Evolutionary conservation across 768 basidiomycete genomes (phyloP).

Genomic region (Tephrocybe rancida): DNA sequence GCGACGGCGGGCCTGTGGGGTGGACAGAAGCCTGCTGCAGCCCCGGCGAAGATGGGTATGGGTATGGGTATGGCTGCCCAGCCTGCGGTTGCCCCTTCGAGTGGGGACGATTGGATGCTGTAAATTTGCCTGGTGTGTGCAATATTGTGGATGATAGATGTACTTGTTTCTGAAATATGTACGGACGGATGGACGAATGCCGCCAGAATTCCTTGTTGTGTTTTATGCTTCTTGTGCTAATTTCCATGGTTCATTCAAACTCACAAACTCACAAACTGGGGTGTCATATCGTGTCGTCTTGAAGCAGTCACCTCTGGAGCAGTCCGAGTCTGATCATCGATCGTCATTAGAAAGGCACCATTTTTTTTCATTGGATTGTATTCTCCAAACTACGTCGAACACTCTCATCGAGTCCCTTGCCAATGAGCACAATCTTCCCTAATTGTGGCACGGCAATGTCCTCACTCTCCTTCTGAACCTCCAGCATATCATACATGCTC

Average conservation of each 20-base stretch:
- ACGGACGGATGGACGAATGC: not conserved
- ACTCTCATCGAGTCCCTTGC: conserved; percentile 67
- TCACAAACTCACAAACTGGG: no score
- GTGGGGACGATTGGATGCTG: conserved; percentile 13
- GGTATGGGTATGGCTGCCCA: no score
- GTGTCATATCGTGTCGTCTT: no score
- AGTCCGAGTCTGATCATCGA: no score
- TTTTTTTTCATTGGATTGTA: conserved; percentile 15
- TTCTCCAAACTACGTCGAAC: conserved; percentile 57
- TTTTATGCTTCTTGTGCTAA: not conserved
- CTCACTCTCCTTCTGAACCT: conserved; percentile 44
- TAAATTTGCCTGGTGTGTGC: not conserved
- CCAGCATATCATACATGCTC: conserved; percentile 80
- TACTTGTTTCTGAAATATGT: not conserved
- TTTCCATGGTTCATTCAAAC: no score
- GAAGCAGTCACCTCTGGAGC: no score
- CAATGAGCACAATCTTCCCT: conserved; percentile 89
- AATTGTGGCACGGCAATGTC: conserved; percentile 53
- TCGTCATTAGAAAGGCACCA: no score
- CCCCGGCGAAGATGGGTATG: not conserved
- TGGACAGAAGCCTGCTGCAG: conserved; percentile 20
- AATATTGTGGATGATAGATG: not conserved
- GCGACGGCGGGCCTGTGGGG: conserved; percentile 84
- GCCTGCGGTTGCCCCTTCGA: conserved; percentile 3
- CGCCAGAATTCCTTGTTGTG: not conserved